phyloP scores from a whole-genome alignment of 2,329 filamentous ascomycete species.

The Cladosporium sp. region DNA sequence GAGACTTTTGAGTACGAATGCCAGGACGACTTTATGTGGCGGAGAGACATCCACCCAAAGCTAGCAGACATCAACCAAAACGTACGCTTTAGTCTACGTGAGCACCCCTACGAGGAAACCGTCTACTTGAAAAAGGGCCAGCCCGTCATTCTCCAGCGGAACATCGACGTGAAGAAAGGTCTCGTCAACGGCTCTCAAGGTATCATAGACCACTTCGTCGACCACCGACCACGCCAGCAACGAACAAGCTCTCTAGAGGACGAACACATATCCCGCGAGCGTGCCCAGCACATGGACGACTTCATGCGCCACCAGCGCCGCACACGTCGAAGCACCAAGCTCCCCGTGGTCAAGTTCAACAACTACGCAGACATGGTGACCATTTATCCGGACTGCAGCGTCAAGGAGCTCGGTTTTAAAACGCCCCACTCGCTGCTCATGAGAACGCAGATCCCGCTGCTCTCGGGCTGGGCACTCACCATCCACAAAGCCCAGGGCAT shows the following conservation, averaged over 20 bases:
- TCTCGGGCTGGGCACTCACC: conserved; percentile 62
- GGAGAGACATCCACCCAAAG: background rate
- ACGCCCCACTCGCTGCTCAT: conserved; percentile 51
- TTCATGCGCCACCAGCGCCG: conserved; percentile 39
- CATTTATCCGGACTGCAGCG: conserved; percentile 54
- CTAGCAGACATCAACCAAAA: background rate
- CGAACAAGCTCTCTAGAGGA: background rate
- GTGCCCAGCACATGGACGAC: conserved; percentile 38
- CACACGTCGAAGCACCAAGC: background rate
- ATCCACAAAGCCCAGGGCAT: conserved; percentile 65
- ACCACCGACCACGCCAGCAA: conserved; percentile 5
- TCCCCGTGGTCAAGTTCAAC: conserved; percentile 51
- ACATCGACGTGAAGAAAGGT: conserved; percentile 45
- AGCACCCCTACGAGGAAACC: conserved; percentile 48
- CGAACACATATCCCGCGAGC: background rate
- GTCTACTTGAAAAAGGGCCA: conserved; percentile 53
- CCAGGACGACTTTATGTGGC: conserved; percentile 22
- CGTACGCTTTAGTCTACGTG: background rate
- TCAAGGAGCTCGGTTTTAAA: conserved; percentile 49
- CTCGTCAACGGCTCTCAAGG: conserved; percentile 52
- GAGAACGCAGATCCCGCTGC: conserved; percentile 63
- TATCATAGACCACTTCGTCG: conserved; percentile 41
- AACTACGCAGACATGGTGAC: conserved; percentile 45
- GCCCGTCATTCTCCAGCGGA: conserved; percentile 55
- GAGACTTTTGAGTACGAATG: conserved; percentile 2